Evolutionary conservation across 345 rosid genomes (phyloP).

Genomic region (Mangifera indica): DNA sequence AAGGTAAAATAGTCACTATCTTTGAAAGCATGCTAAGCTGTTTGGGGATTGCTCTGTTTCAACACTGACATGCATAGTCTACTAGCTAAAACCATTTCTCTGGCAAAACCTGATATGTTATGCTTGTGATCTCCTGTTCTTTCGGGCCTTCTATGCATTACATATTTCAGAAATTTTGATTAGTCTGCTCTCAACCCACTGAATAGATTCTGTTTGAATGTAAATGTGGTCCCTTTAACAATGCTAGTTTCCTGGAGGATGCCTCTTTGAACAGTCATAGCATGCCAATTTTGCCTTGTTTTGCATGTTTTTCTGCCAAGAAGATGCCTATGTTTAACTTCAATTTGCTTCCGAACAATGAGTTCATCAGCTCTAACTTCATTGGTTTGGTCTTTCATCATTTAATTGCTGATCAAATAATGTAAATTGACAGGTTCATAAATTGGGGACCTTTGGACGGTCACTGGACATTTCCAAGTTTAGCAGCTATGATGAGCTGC

Average conservation of each 20-base stretch:
- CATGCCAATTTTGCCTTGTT: not conserved
- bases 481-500: slow-evolving; percentile 50
- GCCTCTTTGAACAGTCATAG: too few relatives aligned
- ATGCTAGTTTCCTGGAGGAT: not conserved
- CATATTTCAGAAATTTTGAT: not conserved
- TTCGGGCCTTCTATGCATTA: not conserved
- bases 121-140: not conserved
- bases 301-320: not conserved
- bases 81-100: not conserved
- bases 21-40: not conserved
- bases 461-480: slow-evolving; percentile 51
- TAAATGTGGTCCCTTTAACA: not conserved
- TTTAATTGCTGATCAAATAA: slow-evolving; percentile 4
- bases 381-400: not conserved
- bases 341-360: not conserved
- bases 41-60: not conserved
- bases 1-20: slow-evolving; percentile 36
- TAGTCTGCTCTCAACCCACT: not conserved
- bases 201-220: not conserved
- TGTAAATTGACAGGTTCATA: slow-evolving; percentile 37
- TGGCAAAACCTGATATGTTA: not conserved
- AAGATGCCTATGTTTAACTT: not conserved
- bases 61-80: not conserved
- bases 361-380: slow-evolving; percentile 7
- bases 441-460: slow-evolving; percentile 45